These are phyloP conservation scores for Metschnikowia noctiluminum DNA, from an alignment of 805 yeast species.

Conservation along the genomic window DNA sequence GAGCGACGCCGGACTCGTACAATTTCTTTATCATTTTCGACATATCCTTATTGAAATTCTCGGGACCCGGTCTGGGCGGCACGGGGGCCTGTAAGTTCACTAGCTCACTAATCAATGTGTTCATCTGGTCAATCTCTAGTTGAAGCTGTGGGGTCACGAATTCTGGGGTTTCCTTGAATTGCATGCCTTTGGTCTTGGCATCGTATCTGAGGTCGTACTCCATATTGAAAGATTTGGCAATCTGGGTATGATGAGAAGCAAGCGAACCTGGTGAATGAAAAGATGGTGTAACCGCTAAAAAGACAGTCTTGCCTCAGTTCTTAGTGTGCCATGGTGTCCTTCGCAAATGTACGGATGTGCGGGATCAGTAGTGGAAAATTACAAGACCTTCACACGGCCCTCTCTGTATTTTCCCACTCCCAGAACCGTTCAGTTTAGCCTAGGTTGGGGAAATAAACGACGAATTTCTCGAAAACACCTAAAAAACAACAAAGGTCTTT, in stretches of 20 bases:
- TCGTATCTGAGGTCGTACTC: conserved; percentile 19
- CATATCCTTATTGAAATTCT: conserved; percentile 53
- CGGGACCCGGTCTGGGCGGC: conserved; percentile 52
- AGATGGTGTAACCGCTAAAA: not conserved
- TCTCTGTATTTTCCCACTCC: too few species aligned
- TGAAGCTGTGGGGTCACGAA: conserved; percentile 27
- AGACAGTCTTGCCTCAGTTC: not conserved
- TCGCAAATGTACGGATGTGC: conserved; percentile 11
- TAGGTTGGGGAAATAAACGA: too few species aligned
- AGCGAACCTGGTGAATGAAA: not conserved
- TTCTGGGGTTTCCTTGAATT: conserved; percentile 6
- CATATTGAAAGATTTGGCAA: conserved; percentile 4
- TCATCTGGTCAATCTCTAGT: conserved; percentile 43
- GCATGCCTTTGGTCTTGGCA: conserved; percentile 18
- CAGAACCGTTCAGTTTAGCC: too few species aligned
- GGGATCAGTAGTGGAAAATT: not conserved
- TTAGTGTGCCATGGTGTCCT: conserved; percentile 4
- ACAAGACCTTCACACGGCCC: not conserved
- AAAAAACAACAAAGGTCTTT: not conserved
- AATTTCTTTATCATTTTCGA: conserved; percentile 60
- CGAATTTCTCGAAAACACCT: too few species aligned
- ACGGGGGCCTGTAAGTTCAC: conserved; percentile 45
- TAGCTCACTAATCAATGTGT: conserved; percentile 35
- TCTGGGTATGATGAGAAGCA: too few species aligned
- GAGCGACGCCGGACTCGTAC: conserved; percentile 59